phyloP scores from a whole-genome alignment of 306 rosid species.

The Sindora glabra region DNA sequence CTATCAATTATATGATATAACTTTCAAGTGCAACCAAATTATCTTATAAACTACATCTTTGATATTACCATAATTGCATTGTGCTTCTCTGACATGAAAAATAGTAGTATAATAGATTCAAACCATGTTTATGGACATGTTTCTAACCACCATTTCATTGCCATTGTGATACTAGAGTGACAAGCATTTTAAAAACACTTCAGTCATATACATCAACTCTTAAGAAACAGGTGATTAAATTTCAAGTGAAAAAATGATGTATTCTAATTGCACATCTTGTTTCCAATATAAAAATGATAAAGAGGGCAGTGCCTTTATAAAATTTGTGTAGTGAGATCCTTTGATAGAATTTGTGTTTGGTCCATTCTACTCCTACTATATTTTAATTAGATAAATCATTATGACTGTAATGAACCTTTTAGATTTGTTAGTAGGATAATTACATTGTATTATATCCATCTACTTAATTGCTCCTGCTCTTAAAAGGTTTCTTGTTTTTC shows the following conservation, averaged over 20 bases:
- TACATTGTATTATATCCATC: neutral
- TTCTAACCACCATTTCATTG: constrained; percentile 1
- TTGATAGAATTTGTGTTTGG: no score
- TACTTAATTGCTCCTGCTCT: neutral
- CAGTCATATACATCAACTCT: neutral
- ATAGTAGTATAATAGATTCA: no score
- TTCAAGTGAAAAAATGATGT: neutral
- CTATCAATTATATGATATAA: neutral
- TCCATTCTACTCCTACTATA: no score
- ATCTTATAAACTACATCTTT: no score
- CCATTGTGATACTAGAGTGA: constrained; percentile 3
- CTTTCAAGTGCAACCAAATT: neutral
- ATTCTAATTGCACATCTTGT: neutral
- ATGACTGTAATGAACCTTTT: neutral
- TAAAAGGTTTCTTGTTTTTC: no score
- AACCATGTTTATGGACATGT: neutral
- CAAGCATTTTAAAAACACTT: constrained; percentile 1
- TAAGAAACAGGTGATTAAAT: neutral
- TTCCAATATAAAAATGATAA: neutral
- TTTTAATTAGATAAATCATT: no score
- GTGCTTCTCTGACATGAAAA: no score
- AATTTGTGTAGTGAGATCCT: no score
- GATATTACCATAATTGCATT: no score
- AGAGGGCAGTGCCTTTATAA: neutral
- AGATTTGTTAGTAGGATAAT: neutral